Percentiles rank a stretch among this genome's conserved stretches.
phyloP scores from a whole-genome alignment of 805 yeast species.

The Ogataea pini region DNA sequence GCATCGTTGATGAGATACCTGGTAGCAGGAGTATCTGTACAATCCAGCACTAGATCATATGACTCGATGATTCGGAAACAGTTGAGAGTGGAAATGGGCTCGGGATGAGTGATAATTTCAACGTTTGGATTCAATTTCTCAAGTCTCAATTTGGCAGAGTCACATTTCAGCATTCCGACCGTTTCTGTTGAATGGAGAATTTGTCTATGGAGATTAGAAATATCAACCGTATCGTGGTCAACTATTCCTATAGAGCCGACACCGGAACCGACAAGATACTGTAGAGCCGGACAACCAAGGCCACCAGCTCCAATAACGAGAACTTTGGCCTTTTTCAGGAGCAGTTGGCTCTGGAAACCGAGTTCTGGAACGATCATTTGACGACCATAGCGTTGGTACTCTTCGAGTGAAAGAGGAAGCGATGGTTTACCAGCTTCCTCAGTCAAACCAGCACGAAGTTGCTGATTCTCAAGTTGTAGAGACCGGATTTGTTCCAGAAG shows the following conservation, averaged over 20 bases:
- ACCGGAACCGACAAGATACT: slow-evolving; percentile 87
- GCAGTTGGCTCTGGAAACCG: slow-evolving; percentile 59
- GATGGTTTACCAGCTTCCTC: neutral
- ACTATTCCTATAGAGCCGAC: slow-evolving; percentile 82
- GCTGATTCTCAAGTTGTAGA: slow-evolving; percentile 14
- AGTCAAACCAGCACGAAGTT: slow-evolving; percentile 7
- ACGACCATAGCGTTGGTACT: slow-evolving; percentile 84
- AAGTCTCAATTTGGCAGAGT: slow-evolving; percentile 67
- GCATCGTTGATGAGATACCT: slow-evolving; percentile 87
- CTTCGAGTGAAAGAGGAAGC: slow-evolving; percentile 45
- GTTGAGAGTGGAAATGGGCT: slow-evolving; percentile 52
- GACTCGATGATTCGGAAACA: slow-evolving; percentile 60
- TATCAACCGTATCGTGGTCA: slow-evolving; percentile 83
- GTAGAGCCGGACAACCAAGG: slow-evolving; percentile 86
- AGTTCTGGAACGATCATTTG: slow-evolving; percentile 91
- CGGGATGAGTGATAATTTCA: slow-evolving; percentile 50
- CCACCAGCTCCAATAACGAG: slow-evolving; percentile 97
- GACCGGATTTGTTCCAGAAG: slow-evolving; percentile 29
- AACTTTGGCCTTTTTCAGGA: slow-evolving; percentile 56
- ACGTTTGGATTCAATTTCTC: slow-evolving; percentile 68
- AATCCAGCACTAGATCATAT: slow-evolving; percentile 83
- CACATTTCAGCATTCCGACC: slow-evolving; percentile 74
- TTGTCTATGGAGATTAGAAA: slow-evolving; percentile 87
- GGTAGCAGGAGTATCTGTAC: slow-evolving; percentile 91
- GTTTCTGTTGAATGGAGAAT: slow-evolving; percentile 68